Evolutionary conservation across 192 early-diverging fungal genomes (phyloP), one percentile per base, ranked within the genome.

Genomic region (Gamsiella multidivaricata): DNA sequence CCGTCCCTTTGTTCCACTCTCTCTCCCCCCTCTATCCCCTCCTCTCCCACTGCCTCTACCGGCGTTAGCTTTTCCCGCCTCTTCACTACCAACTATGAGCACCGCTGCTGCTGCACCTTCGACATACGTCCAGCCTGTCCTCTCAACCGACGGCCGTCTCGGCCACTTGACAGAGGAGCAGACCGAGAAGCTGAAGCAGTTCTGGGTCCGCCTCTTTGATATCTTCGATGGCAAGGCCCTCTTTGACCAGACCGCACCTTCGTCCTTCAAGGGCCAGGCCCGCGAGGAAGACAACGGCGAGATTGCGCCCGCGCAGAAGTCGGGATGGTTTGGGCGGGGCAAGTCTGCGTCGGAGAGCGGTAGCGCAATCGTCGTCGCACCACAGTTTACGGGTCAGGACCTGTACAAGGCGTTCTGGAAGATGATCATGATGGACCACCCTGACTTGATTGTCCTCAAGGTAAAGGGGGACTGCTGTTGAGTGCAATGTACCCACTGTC

Each of bases 161-260:
- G 59, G 67, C n/a, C 62, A 62, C 52, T 49, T 83, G 5, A 72
- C 78, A 1, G 28, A 37, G n/a, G 78, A 78, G n/a, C 78, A 83
- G 43, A 50, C 45, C 20, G 62, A 54, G 41, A 63, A 71, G 54
- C 62, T 83, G 23, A 62, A 70, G 41, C 63, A 69, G 37, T 78
- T 70, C 45, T 83, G 79, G 78, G 36, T 36, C 23, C 33, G 69
- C 15, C 65, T 85, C 18, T 69, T 74, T 34, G 65, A 81, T 12
- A 72, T 81, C 46, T 85, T 83, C 65, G 69, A 83, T 29, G 70
- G 67, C 53, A 81, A 60, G 61, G 58, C 59, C 5, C 52, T 45
- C 1, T 78, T 78, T 64, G 74, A 78, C 54, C 74, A 78, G 20
- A 57, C 74, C 2, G 66, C 60, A 1, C 74, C 74, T 23, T 69